phyloP scores from a whole-genome alignment of 2,329 filamentous ascomycete species.

The Venturia oleaginea region DNA sequence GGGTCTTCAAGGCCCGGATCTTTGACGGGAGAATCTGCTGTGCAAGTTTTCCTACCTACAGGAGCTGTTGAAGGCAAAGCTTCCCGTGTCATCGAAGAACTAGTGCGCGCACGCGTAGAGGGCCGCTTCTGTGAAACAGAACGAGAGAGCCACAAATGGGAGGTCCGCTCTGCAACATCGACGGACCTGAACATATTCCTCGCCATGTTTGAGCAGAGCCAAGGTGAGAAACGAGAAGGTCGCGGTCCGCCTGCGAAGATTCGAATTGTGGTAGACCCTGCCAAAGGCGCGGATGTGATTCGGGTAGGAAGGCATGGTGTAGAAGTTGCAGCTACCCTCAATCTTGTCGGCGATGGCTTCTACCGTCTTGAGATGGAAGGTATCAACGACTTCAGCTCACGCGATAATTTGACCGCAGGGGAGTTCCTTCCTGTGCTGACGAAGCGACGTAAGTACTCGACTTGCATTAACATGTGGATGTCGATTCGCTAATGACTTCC shows the following conservation, averaged over 20 bases:
- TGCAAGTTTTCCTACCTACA: constrained; percentile 53
- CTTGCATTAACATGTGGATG: not conserved
- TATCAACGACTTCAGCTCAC: constrained; percentile 59
- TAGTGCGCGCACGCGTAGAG: constrained; percentile 79
- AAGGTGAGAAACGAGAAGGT: constrained; percentile 49
- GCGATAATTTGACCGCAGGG: constrained; percentile 62
- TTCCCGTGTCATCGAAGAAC: constrained; percentile 69
- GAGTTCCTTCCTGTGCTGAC: constrained; percentile 68
- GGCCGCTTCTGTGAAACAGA: constrained; percentile 75
- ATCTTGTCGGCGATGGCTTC: constrained; percentile 42
- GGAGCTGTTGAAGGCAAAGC: constrained; percentile 73
- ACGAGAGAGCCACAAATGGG: constrained; percentile 73
- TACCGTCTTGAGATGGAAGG: constrained; percentile 53
- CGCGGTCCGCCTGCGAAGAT: constrained; percentile 60
- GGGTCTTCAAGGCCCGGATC: constrained; percentile 12
- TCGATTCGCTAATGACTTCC: constrained; percentile 11
- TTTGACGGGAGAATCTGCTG: not conserved
- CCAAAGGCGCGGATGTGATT: constrained; percentile 45
- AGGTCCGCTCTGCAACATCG: constrained; percentile 56
- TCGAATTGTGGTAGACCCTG: constrained; percentile 63
- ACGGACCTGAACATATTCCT: constrained; percentile 47
- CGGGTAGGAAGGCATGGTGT: constrained; percentile 46
- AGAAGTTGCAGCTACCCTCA: constrained; percentile 60
- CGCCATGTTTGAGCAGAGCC: constrained; percentile 48
- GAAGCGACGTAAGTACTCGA: constrained; percentile 54